A percentile compares a stretch with the other conserved stretches of the same genome.
Conservation (phyloP, 2,329 filamentous ascomycete genomes). For the Aspergillus quadrilineatus region DNA sequence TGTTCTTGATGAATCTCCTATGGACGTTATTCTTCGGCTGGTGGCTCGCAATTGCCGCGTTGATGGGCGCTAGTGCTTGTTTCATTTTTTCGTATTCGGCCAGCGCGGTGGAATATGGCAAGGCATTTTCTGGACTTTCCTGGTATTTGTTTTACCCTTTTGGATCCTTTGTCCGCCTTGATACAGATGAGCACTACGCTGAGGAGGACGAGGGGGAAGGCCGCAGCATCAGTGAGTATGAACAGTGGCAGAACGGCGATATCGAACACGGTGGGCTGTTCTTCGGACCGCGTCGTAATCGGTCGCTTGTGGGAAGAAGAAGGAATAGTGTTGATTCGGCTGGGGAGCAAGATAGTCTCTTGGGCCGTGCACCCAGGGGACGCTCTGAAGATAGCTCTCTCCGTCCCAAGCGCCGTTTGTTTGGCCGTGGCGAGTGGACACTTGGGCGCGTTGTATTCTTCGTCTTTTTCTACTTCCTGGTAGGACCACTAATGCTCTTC, state of each 20-base stretch:
- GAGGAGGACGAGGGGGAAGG: conserved; percentile 96
- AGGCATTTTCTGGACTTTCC: conserved; percentile 77
- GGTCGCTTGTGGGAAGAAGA: conserved; percentile 81
- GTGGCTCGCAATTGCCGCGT: conserved; percentile 83
- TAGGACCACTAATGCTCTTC: conserved; percentile 80
- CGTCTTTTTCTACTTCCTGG: conserved; percentile 88
- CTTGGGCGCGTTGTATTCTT: conserved; percentile 94
- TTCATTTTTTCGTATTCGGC: conserved; percentile 75
- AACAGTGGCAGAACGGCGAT: conserved; percentile 98
- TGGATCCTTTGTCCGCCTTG: conserved; percentile 89
- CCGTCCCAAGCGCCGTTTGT: conserved; percentile 75
- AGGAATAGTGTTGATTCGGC: conserved; percentile 85
- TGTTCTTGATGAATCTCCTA: conserved; percentile 81
- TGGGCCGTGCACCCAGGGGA: conserved; percentile 65
- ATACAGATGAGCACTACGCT: conserved; percentile 89
- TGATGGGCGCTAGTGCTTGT: conserved; percentile 72
- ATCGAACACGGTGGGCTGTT: conserved; percentile 93
- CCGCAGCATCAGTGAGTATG: conserved; percentile 95
- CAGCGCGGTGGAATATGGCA: conserved; percentile 82
- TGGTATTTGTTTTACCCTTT: conserved; percentile 94
- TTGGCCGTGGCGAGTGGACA: conserved; percentile 95
- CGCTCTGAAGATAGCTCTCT: conserved; percentile 44
- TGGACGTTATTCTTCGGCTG: conserved; percentile 94
- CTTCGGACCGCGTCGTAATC: conserved; percentile 76
- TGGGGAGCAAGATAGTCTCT: conserved; percentile 84